Evolutionary conservation across 208 protist species (phyloP).

Genomic region (Leishmania tarentolae): DNA sequence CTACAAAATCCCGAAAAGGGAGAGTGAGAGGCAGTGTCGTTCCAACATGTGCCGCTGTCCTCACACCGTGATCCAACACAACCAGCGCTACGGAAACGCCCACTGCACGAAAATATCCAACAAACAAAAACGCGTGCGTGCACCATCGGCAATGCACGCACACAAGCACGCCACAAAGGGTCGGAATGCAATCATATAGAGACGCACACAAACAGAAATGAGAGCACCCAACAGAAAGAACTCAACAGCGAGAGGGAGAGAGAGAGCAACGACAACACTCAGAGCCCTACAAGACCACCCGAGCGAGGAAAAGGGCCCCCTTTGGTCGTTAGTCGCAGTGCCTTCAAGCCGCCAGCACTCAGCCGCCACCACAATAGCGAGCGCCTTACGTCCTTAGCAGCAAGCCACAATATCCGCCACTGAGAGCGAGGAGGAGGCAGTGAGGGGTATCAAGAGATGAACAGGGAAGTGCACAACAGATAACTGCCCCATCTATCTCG

Average conservation of each 20-base stretch:
- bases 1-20: neutral
- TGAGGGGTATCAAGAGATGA: neutral
- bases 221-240: neutral
- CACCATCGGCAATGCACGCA: neutral
- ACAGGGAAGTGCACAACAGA: neutral
- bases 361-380: neutral
- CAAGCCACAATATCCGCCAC: neutral
- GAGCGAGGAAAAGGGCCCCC: neutral
- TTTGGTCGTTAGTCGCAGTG: neutral
- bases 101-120: neutral
- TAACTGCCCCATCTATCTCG: neutral
- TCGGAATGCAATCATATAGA: neutral
- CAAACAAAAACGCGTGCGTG: neutral
- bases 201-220: neutral
- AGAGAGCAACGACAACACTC: neutral
- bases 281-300: neutral
- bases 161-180: neutral
- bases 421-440: neutral
- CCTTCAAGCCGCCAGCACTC: neutral
- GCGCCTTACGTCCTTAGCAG: neutral
- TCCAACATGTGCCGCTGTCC: neutral
- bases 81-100: slow-evolving; percentile 1
- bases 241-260: neutral
- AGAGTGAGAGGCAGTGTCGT: slow-evolving; percentile 3
- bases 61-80: neutral